Evolutionary conservation across 495 filamentous ascomycete species (phyloP), one percentile per base, ranked within the genome.

Genomic region (Penicillium arizonense): DNA sequence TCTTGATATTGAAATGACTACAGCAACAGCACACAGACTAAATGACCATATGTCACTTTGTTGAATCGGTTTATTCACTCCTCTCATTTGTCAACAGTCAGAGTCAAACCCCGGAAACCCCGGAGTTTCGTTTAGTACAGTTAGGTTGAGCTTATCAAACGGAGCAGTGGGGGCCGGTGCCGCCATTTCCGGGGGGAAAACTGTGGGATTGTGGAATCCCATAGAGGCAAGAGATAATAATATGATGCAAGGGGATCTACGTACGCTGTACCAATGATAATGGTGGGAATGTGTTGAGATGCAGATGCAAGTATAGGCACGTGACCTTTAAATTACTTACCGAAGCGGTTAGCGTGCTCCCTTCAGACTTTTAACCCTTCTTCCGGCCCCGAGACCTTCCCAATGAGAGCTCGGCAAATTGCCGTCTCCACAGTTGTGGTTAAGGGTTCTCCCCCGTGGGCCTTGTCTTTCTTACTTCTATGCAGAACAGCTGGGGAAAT

Each of bases 381-480:
- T 46, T 23, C 44, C 44, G 44, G 16, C 18, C 9, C 35, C 28
- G 12, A 23, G 8, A 42, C 12, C 18, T 42, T 35, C 38, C 47
- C 30, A 30, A 43, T 38, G 33, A n/a, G 48, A 24, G 6, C 36
- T 58, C 58, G 62, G 58, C 50, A 50, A 52, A 24, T 34, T 30
- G 45, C 53, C 50, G 62, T 35, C 47, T 50, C 47, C 47, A 61
- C 45, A 21, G 9, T 42, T 2, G 26, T 46, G 62, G 59, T 57
- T 57, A 65, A 62, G 59, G 53, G 53, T 59, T 61, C 47, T 55
- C 47, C 56, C 59, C 62, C 51, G 35, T 39, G 45, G 44, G 41
- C 30, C 10, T 14, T 13, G 12, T 30, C 18, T 33, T 28, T 46
- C 20, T 28, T 9, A 11, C 21, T 34, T 48, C 18, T 16, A 40